Conservation (phyloP, 2,329 filamentous ascomycete genomes). For the Aspergillus intermedius region DNA sequence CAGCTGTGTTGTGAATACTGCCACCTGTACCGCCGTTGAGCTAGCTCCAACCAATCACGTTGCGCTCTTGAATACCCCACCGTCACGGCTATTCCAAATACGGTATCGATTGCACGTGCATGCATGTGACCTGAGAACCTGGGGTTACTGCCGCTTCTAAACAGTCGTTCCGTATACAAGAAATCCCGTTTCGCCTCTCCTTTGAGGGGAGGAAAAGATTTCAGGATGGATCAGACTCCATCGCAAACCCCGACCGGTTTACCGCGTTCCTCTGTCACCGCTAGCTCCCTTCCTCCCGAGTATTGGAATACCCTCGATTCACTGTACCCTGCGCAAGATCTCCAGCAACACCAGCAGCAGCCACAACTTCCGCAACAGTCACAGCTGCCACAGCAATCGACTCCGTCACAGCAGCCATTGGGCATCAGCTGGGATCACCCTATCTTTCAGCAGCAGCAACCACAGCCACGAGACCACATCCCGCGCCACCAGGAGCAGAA, state of each 20-base stretch:
- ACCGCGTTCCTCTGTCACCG: conserved; percentile 20
- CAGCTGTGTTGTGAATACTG: background rate
- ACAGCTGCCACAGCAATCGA: conserved; percentile 13
- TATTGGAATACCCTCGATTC: conserved; percentile 33
- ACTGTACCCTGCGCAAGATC: conserved; percentile 20
- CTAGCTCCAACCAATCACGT: conserved; percentile 3
- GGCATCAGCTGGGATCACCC: conserved; percentile 34
- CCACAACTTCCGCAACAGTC: conserved; percentile 13
- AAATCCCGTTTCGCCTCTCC: too few relatives aligned
- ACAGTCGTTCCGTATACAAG: background rate
- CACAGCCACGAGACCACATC: conserved; percentile 16
- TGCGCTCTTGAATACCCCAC: conserved; percentile 1
- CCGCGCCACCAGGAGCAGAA: conserved; percentile 19
- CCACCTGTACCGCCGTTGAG: conserved; percentile 7
- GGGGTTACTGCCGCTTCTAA: background rate
- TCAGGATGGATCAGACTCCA: conserved; percentile 31
- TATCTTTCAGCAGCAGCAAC: conserved; percentile 25
- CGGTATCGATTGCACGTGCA: conserved; percentile 12
- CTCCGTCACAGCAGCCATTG: conserved; percentile 14
- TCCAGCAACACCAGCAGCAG: conserved; percentile 19
- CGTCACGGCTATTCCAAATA: conserved; percentile 9
- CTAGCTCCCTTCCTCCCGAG: conserved; percentile 24
- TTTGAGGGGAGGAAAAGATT: conserved; percentile 1
- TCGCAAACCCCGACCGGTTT: conserved; percentile 23
- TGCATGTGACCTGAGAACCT: conserved; percentile 12